These are phyloP conservation scores for Talaromyces albobiverticillius DNA, from an alignment of 2,329 filamentous ascomycete species.

Conservation along the genomic window DNA sequence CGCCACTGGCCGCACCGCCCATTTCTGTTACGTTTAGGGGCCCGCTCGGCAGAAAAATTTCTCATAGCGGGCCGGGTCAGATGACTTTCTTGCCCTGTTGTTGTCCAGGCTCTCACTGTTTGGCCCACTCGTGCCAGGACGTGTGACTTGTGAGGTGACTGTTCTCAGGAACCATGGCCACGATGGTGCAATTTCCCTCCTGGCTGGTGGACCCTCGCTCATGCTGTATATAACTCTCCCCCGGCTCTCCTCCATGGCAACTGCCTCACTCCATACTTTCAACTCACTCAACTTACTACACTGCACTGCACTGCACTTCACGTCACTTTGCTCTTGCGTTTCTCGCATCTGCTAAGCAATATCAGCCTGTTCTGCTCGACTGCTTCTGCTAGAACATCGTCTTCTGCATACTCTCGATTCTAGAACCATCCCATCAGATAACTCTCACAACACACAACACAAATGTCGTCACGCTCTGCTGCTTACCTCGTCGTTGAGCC, in stretches of 20 bases:
- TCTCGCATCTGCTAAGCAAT: background rate
- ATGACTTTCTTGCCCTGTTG: constrained; percentile 28
- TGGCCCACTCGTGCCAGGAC: no score
- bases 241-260: background rate
- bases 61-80: constrained; percentile 25
- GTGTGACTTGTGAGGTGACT: no score
- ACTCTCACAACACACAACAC: constrained; percentile 15
- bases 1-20: constrained; percentile 27
- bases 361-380: background rate
- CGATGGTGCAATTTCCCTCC: constrained; percentile 9
- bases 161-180: no score
- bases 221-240: constrained; percentile 10
- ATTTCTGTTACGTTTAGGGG: constrained; percentile 39
- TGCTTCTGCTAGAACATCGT: no score
- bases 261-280: no score
- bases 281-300: no score
- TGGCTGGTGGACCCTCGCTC: constrained; percentile 2
- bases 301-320: no score
- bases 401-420: no score
- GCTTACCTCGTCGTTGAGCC: constrained; percentile 60
- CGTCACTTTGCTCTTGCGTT: no score
- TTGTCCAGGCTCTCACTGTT: no score
- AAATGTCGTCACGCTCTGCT: constrained; percentile 29
- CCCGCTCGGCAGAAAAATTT: constrained; percentile 13
- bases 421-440: no score